These are phyloP conservation scores for Thielaviopsis ethacetica DNA, from an alignment of 2,329 filamentous ascomycete species.

Conservation along the genomic window DNA sequence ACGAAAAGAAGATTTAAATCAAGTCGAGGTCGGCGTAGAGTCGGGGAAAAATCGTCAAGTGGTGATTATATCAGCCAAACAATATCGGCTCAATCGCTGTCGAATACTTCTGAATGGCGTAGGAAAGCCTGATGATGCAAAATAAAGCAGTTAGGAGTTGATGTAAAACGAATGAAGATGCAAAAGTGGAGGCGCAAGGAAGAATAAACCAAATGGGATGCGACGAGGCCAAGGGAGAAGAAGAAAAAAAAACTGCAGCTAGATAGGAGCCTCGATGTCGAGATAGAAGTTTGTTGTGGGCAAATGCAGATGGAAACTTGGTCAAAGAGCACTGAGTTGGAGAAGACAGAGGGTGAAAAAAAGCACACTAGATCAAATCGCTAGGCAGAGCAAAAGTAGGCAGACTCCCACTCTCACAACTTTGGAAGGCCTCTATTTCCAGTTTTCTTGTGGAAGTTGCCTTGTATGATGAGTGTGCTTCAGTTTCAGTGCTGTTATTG, in stretches of 20 bases:
- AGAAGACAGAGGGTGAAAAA: not conserved
- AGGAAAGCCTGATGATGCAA: not conserved
- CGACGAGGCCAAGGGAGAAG: not conserved
- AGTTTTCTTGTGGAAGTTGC: not conserved
- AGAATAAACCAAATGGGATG: not conserved
- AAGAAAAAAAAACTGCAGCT: not conserved
- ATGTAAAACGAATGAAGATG: not conserved
- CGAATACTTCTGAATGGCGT: not conserved
- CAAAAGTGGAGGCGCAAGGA: not conserved
- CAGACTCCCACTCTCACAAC: not conserved
- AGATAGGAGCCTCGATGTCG: not conserved
- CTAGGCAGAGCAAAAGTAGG: not conserved
- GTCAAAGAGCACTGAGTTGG: not conserved
- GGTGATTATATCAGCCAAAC: not conserved
- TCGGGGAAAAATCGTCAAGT: not conserved
- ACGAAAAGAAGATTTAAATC: not conserved
- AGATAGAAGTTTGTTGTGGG: not conserved
- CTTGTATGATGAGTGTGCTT: not conserved
- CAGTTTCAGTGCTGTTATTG: not conserved
- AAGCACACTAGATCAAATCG: not conserved
- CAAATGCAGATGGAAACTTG: not conserved
- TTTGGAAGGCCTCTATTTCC: not conserved
- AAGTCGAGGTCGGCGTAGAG: not conserved
- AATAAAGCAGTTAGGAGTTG: not conserved
- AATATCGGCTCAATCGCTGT: not conserved